Conservation (phyloP, 2,329 filamentous ascomycete species). For the Teratosphaeria viscida region DNA sequence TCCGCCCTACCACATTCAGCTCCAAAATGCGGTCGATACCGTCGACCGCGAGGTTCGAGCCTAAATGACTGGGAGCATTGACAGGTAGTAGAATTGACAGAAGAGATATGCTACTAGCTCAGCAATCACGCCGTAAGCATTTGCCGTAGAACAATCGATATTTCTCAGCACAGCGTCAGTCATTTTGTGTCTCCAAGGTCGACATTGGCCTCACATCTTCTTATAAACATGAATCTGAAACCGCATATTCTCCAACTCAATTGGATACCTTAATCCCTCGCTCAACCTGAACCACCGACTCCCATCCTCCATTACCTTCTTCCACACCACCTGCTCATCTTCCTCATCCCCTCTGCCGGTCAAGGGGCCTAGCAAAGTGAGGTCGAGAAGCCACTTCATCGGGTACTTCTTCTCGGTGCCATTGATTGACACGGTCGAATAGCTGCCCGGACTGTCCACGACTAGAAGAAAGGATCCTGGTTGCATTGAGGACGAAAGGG, state of each 20-base stretch:
- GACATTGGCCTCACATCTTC: background rate
- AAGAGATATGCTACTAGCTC: no score
- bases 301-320: constrained; percentile 63
- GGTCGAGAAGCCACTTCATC: constrained; percentile 87
- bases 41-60: no score
- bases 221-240: constrained; percentile 81
- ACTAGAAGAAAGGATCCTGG: constrained; percentile 64
- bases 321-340: constrained; percentile 45
- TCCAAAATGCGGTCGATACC: no score
- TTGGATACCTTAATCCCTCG: constrained; percentile 57
- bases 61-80: no score
- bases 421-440: constrained; percentile 65
- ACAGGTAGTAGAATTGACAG: no score
- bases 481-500: constrained; percentile 49
- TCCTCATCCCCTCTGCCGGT: background rate
- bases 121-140: no score
- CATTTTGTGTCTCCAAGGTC: no score
- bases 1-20: no score
- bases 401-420: constrained; percentile 59
- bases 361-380: constrained; percentile 50
- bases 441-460: constrained; percentile 86
- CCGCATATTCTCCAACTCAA: constrained; percentile 85
- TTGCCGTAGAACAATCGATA: no score
- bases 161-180: no score
- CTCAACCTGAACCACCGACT: constrained; percentile 74